phyloP scores from a whole-genome alignment of 805 yeast species.

The Myxozyma udenii region DNA sequence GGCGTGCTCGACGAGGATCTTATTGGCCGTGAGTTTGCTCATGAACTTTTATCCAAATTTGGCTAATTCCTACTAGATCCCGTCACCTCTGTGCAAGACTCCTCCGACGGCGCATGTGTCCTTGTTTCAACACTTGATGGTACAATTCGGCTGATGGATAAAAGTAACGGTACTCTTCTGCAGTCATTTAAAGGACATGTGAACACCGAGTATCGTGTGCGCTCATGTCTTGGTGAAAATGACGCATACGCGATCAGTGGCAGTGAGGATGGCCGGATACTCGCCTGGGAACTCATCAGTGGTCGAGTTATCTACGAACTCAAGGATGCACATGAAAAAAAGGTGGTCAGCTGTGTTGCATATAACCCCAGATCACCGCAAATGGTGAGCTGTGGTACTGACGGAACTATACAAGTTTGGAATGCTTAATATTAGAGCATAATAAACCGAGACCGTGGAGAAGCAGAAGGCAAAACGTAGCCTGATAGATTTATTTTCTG shows the following conservation, averaged over 20 bases:
- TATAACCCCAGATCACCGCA: constrained; percentile 22
- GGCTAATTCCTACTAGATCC: constrained; percentile 25
- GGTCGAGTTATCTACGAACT: constrained; percentile 27
- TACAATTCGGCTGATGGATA: constrained; percentile 33
- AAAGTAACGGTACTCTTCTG: constrained; percentile 30
- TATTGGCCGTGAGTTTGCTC: constrained; percentile 28
- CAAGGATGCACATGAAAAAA: constrained; percentile 2
- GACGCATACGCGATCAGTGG: constrained; percentile 31
- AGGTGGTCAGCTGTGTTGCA: constrained; percentile 23
- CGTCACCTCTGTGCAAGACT: constrained; percentile 31
- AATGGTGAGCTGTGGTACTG: constrained; percentile 26
- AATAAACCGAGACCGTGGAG: too few relatives aligned
- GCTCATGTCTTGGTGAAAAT: constrained; percentile 31
- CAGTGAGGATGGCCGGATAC: constrained; percentile 36
- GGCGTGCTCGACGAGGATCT: constrained; percentile 33
- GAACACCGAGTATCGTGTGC: constrained; percentile 31
- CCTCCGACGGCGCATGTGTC: constrained; percentile 18
- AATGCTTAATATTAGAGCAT: constrained; percentile 7
- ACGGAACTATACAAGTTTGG: constrained; percentile 27
- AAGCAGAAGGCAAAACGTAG: too few relatives aligned
- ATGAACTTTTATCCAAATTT: background rate
- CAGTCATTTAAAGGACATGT: constrained; percentile 34
- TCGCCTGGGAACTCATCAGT: constrained; percentile 33
- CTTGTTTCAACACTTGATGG: constrained; percentile 35
- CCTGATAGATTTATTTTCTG: too few relatives aligned